Evolutionary conservation across 805 yeast genomes (phyloP).

Genomic region (Torulaspora quercuum): DNA sequence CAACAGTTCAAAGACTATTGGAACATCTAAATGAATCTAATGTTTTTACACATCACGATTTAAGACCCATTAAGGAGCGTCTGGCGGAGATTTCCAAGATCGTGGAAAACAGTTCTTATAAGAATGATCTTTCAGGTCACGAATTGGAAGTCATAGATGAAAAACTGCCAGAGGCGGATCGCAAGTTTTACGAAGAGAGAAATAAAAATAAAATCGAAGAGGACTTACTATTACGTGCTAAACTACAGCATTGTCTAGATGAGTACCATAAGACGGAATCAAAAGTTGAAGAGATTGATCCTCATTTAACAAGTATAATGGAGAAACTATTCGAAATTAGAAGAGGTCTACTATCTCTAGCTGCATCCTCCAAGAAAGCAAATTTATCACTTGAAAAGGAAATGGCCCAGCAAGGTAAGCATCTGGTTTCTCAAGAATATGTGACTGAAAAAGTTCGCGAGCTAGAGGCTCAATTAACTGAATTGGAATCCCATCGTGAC

Average conservation of each 20-base stretch:
- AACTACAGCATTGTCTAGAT: constrained; percentile 59
- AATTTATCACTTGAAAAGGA: constrained; percentile 12
- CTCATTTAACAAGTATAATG: constrained; percentile 49
- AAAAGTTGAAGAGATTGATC: constrained; percentile 51
- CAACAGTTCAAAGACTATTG: constrained; percentile 80
- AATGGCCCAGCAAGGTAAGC: constrained; percentile 13
- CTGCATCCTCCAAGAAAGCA: constrained; percentile 38
- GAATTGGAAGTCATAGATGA: constrained; percentile 20
- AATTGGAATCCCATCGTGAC: constrained; percentile 50
- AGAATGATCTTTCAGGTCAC: constrained; percentile 15
- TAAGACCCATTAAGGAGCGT: constrained; percentile 71
- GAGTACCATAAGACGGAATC: constrained; percentile 56
- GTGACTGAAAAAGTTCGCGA: constrained; percentile 34
- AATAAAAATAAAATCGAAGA: constrained; percentile 53
- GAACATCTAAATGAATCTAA: constrained; percentile 78
- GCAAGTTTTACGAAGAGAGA: constrained; percentile 26
- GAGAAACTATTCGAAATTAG: constrained; percentile 61
- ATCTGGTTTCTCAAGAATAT: constrained; percentile 19
- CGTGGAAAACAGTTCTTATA: constrained; percentile 42
- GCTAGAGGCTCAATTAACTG: constrained; percentile 40
- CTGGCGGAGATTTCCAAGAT: constrained; percentile 66
- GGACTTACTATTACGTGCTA: constrained; percentile 56
- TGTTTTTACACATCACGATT: constrained; percentile 80
- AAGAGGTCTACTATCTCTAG: constrained; percentile 54
- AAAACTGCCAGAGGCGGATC: constrained; percentile 21